A percentile compares a stretch with the other conserved stretches of the same genome.
Conservation (phyloP, 208 protist genomes). For the Trichomonas tenax region DNA sequence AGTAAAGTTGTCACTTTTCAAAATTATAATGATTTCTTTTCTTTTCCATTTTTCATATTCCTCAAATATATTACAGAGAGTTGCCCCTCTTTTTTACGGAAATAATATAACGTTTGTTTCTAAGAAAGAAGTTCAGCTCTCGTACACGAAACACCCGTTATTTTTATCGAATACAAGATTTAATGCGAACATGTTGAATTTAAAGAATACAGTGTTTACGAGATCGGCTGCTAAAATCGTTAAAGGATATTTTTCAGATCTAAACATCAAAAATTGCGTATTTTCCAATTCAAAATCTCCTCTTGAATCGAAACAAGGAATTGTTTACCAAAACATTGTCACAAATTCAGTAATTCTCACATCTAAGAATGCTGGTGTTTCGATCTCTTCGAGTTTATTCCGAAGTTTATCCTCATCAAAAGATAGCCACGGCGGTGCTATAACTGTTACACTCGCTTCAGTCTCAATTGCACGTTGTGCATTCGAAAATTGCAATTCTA, state of each 20-base stretch:
- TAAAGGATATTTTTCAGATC: not conserved
- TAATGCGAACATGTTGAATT: not conserved
- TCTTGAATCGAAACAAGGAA: not conserved
- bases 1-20: not conserved
- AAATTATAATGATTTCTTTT: not conserved
- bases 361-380: not conserved
- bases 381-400: not conserved
- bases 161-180: not conserved
- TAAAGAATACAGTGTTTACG: not conserved
- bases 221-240: not conserved
- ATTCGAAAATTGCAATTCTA: not conserved
- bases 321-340: not conserved
- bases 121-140: not conserved
- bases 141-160: not conserved
- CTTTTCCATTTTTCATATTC: not conserved
- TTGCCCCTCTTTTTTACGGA: not conserved
- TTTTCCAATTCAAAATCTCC: not conserved
- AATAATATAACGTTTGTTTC: not conserved
- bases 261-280: not conserved
- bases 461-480: not conserved
- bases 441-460: not conserved
- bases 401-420: not conserved
- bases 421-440: not conserved
- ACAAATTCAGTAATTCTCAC: not conserved
- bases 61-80: not conserved